A percentile compares a stretch with the other conserved stretches of the same genome.
phyloP scores from a whole-genome alignment of 2,329 filamentous ascomycete genomes.

The Penicillium freii region DNA sequence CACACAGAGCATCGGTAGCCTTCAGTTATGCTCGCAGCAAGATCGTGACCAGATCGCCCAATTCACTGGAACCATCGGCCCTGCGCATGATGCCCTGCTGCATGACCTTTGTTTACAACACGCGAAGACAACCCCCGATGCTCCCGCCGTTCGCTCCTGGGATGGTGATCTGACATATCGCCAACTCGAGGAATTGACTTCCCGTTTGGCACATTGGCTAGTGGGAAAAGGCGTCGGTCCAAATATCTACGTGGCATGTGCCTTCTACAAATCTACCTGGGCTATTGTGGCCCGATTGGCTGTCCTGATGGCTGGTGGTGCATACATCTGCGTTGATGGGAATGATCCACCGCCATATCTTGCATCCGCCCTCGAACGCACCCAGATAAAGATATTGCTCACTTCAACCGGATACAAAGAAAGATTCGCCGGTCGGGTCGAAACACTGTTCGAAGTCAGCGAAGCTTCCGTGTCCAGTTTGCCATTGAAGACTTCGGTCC shows the following conservation, averaged over 20 bases:
- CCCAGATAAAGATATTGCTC: constrained; percentile 64
- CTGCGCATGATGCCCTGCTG: constrained; percentile 10
- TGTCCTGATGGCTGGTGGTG: constrained; percentile 34
- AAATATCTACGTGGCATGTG: constrained; percentile 15
- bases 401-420: constrained; percentile 40
- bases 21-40: constrained; percentile 16
- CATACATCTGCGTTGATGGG: constrained; percentile 72
- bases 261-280: constrained; percentile 24
- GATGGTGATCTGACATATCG: constrained; percentile 21
- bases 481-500: not conserved
- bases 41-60: constrained; percentile 10
- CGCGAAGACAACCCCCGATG: constrained; percentile 11
- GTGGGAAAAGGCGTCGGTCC: constrained; percentile 16
- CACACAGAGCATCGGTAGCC: constrained; percentile 5
- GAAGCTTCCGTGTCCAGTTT: constrained; percentile 6
- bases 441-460: constrained; percentile 14
- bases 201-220: constrained; percentile 18
- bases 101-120: constrained; percentile 20
- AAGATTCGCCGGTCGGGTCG: constrained; percentile 7
- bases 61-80: constrained; percentile 11
- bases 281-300: constrained; percentile 22
- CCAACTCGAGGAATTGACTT: constrained; percentile 10
- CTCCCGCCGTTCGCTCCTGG: constrained; percentile 20
- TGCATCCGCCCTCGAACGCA: constrained; percentile 70
- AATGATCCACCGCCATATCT: constrained; percentile 70